phyloP scores from a whole-genome alignment of 2,329 filamentous ascomycete genomes.

The Fusarium luffae region DNA sequence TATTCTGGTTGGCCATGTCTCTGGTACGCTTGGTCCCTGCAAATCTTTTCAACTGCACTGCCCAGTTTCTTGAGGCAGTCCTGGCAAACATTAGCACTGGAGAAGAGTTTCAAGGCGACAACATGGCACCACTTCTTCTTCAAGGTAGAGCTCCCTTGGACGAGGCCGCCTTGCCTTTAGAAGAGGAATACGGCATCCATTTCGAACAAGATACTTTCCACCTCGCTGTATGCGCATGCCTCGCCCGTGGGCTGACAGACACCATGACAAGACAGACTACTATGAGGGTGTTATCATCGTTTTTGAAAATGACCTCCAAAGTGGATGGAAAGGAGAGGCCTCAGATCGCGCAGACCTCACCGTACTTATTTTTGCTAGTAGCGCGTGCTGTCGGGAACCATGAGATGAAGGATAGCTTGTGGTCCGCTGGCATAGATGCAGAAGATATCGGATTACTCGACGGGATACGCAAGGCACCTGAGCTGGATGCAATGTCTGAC shows the following conservation, averaged over 20 bases:
- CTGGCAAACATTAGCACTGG: constrained; percentile 72
- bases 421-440: constrained; percentile 67
- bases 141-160: constrained; percentile 70
- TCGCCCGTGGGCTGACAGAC: constrained; percentile 73
- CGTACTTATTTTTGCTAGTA: constrained; percentile 70
- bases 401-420: constrained; percentile 72
- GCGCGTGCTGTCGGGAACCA: constrained; percentile 66
- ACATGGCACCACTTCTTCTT: constrained; percentile 69
- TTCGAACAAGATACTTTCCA: constrained; percentile 74
- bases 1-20: constrained; percentile 77
- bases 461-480: constrained; percentile 41
- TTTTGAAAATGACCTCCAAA: constrained; percentile 57
- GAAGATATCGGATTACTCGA: constrained; percentile 47
- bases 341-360: constrained; percentile 54
- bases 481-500: constrained; percentile 63
- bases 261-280: constrained; percentile 68
- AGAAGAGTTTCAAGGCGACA: constrained; percentile 67
- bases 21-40: constrained; percentile 72
- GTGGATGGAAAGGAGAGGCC: constrained; percentile 22
- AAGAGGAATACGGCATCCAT: constrained; percentile 73
- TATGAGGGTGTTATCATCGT: constrained; percentile 70
- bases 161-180: constrained; percentile 69
- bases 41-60: constrained; percentile 72
- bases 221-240: constrained; percentile 72
- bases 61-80: constrained; percentile 72